phyloP scores from a whole-genome alignment of 1,139 yeast species.

The Yamadazyma trypodendri region DNA sequence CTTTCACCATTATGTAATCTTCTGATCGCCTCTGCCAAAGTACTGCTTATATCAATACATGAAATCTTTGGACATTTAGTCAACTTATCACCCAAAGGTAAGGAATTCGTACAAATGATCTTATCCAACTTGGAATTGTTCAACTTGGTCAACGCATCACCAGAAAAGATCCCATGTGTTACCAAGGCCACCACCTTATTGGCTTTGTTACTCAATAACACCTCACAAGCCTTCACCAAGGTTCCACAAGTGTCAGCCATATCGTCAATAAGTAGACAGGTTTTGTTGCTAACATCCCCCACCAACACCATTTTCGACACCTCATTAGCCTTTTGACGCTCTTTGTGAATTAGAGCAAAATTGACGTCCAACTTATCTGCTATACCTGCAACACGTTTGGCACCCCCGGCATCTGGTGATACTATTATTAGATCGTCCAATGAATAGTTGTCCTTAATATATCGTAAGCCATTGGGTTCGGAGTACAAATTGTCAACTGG shows the following conservation, averaged over 20 bases:
- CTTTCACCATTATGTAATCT: constrained; percentile 97
- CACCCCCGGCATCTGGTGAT: constrained; percentile 99
- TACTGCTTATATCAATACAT: constrained; percentile 82
- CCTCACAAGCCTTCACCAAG: constrained; percentile 91
- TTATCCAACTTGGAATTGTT: constrained; percentile 73
- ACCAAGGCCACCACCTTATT: constrained; percentile 88
- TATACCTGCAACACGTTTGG: constrained; percentile 93
- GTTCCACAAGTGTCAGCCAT: constrained; percentile 99
- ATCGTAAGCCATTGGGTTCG: constrained; percentile 89
- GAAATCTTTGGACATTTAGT: constrained; percentile 71
- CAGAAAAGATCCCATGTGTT: constrained; percentile 91
- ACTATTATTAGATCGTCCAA: constrained; percentile 75
- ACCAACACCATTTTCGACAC: constrained; percentile 94
- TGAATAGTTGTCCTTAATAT: constrained; percentile 72
- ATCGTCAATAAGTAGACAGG: constrained; percentile 91
- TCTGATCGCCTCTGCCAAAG: constrained; percentile 93
- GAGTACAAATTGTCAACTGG: constrained; percentile 97
- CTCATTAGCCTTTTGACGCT: constrained; percentile 92
- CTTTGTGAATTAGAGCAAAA: constrained; percentile 95
- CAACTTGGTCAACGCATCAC: constrained; percentile 81
- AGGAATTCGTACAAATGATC: constrained; percentile 92
- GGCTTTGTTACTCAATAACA: constrained; percentile 78
- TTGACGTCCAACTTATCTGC: constrained; percentile 91
- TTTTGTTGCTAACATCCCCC: constrained; percentile 87
- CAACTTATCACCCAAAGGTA: constrained; percentile 82